phyloP scores from a whole-genome alignment of 2,329 filamentous ascomycete species.

The Beauveria sp. region DNA sequence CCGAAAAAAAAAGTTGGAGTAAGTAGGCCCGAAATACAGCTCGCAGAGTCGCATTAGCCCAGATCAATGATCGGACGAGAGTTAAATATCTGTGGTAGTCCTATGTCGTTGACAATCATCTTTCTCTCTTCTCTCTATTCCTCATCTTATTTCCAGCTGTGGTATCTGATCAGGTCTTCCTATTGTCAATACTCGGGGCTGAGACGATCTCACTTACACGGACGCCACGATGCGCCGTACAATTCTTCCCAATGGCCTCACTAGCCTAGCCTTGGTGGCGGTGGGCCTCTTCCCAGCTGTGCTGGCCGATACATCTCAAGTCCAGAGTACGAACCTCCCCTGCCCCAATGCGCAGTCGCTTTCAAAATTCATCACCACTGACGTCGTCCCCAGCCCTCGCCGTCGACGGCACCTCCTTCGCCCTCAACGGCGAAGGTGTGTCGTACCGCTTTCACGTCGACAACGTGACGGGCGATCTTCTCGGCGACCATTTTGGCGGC shows the following conservation, averaged over 20 bases:
- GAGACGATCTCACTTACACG: neutral
- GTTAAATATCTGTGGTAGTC: slow-evolving; percentile 4
- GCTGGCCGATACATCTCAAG: neutral
- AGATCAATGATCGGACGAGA: neutral
- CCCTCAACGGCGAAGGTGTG: slow-evolving; percentile 46
- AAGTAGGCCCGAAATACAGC: neutral
- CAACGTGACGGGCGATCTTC: slow-evolving; percentile 44
- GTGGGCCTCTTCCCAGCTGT: neutral
- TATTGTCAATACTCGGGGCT: neutral
- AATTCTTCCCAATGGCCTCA: neutral
- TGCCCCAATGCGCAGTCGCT: neutral
- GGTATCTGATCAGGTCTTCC: neutral
- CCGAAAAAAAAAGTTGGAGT: neutral
- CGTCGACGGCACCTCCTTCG: slow-evolving; percentile 48
- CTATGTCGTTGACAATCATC: neutral
- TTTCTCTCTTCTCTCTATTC: neutral
- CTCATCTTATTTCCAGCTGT: neutral
- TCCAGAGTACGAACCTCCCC: neutral
- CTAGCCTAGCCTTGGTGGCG: neutral
- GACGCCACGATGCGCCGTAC: neutral
- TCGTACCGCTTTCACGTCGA: slow-evolving; percentile 61
- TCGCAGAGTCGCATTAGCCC: neutral
- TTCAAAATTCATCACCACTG: neutral
- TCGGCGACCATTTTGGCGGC: slow-evolving; percentile 55
- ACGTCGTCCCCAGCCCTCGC: slow-evolving; percentile 34